phyloP scores from a whole-genome alignment of 305 asterid genomes.

The Lippia alba region DNA sequence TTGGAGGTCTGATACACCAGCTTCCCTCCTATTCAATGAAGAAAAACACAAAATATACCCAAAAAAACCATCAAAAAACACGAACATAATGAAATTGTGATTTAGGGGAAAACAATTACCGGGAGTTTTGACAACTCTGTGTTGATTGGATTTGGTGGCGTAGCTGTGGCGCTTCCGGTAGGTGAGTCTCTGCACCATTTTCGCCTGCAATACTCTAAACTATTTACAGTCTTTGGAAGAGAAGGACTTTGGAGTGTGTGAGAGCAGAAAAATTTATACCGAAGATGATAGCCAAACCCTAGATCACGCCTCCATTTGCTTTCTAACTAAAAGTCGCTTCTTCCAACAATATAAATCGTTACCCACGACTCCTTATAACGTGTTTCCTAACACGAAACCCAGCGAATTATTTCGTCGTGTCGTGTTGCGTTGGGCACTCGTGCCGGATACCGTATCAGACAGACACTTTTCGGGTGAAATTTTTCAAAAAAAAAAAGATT shows the following conservation, averaged over 20 bases:
- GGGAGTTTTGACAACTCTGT: constrained; percentile 78
- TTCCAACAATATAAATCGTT: too few species aligned
- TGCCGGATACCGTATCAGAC: too few species aligned
- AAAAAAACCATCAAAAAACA: neutral
- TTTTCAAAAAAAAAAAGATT: too few species aligned
- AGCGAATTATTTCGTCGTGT: too few species aligned
- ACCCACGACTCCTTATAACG: too few species aligned
- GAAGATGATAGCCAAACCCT: constrained; percentile 31
- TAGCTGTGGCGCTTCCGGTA: constrained; percentile 80
- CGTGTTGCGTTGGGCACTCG: too few species aligned
- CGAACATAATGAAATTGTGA: neutral
- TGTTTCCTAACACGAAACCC: too few species aligned
- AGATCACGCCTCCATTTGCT: constrained; percentile 19
- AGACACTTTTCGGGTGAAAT: too few species aligned
- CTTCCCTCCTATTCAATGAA: constrained; percentile 65
- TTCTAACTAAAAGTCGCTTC: constrained; percentile 11
- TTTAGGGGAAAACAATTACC: constrained; percentile 38
- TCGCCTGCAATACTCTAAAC: constrained; percentile 21
- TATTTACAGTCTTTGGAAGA: constrained; percentile 26
- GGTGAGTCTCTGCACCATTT: constrained; percentile 82
- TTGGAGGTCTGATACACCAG: constrained; percentile 79
- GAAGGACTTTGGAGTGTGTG: neutral
- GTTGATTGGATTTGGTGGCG: constrained; percentile 85
- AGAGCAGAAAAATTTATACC: neutral
- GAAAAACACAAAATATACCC: neutral